A percentile compares a stretch with the other conserved stretches of the same genome.
phyloP scores from a whole-genome alignment of 768 basidiomycete species.

The Panus rudis region DNA sequence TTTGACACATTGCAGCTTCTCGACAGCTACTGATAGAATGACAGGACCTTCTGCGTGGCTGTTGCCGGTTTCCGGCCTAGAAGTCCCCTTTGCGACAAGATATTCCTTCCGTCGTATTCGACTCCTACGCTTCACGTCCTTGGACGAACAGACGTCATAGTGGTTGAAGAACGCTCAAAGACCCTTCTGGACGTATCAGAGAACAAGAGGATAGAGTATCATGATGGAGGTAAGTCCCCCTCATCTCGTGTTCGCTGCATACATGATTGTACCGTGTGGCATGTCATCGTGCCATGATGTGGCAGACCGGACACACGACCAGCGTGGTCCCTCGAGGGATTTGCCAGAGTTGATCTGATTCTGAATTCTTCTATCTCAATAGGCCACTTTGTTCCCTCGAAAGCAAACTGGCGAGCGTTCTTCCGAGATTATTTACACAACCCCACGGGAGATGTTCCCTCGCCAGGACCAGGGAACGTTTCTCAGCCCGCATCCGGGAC shows the following conservation, averaged over 20 bases:
- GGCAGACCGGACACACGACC: background rate
- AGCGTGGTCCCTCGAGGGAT: background rate
- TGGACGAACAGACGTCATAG: slow-evolving; percentile 72
- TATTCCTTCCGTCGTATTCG: slow-evolving; percentile 45
- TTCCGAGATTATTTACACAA: slow-evolving; percentile 57
- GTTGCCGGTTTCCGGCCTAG: slow-evolving; percentile 62
- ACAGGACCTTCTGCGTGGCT: slow-evolving; percentile 67
- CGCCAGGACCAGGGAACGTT: slow-evolving; percentile 29
- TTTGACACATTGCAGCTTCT: no score
- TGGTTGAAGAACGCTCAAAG: slow-evolving; percentile 60
- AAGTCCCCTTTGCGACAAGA: slow-evolving; percentile 36
- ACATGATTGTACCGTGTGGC: no score
- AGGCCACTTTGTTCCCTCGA: slow-evolving; percentile 85
- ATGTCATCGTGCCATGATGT: background rate
- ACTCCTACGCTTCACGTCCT: slow-evolving; percentile 77
- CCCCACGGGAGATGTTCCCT: slow-evolving; percentile 39
- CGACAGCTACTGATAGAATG: no score
- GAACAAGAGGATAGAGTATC: slow-evolving; percentile 61
- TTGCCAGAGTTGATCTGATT: background rate
- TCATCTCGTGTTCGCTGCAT: no score
- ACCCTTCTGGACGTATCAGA: slow-evolving; percentile 46
- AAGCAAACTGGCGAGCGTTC: slow-evolving; percentile 70
- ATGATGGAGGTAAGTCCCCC: slow-evolving; percentile 70
- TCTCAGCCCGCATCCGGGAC: slow-evolving; percentile 41
- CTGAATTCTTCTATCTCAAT: background rate